Evolutionary conservation across 257 asterid genomes (phyloP).

Genomic region (Voacanga thouarsii): DNA sequence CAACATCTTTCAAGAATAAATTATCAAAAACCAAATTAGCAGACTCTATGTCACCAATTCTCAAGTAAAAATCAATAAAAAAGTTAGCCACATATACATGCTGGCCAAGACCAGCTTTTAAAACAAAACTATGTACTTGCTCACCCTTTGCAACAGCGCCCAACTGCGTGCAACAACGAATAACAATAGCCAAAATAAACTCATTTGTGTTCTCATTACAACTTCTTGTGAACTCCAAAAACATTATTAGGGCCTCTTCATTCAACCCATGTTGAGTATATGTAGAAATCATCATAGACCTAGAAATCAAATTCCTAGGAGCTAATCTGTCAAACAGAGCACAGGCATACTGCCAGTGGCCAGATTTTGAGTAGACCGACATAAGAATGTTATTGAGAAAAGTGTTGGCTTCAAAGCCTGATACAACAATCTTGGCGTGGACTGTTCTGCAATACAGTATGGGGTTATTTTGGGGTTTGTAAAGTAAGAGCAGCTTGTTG

Average conservation of each 20-base stretch:
- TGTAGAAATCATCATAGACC: conserved; percentile 45
- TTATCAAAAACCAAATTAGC: conserved; percentile 35
- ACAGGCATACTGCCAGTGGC: conserved; percentile 19
- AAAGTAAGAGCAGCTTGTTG: no score
- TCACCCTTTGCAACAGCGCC: conserved; percentile 27
- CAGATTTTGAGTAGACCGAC: conserved; percentile 26
- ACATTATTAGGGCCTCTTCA: no score
- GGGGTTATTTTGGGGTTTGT: no score
- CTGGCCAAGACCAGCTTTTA: conserved; percentile 33
- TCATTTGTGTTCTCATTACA: conserved; percentile 32
- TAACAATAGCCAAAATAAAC: conserved; percentile 42
- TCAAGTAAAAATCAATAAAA: conserved; percentile 45
- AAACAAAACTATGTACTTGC: conserved; percentile 34
- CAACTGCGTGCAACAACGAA: conserved; percentile 37
- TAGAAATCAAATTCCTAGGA: conserved; percentile 39
- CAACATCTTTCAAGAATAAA: conserved; percentile 37
- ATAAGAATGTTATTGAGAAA: no score
- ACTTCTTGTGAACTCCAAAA: conserved; percentile 28
- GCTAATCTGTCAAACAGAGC: conserved; percentile 41
- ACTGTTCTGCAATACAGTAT: no score
- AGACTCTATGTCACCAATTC: conserved; percentile 24
- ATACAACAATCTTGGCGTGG: no score
- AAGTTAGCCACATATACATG: conserved; percentile 41
- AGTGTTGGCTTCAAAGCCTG: no score
- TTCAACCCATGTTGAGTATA: conserved; percentile 26